phyloP scores from a whole-genome alignment of 352 stramenopile species.

The Pythium brachiatum region DNA sequence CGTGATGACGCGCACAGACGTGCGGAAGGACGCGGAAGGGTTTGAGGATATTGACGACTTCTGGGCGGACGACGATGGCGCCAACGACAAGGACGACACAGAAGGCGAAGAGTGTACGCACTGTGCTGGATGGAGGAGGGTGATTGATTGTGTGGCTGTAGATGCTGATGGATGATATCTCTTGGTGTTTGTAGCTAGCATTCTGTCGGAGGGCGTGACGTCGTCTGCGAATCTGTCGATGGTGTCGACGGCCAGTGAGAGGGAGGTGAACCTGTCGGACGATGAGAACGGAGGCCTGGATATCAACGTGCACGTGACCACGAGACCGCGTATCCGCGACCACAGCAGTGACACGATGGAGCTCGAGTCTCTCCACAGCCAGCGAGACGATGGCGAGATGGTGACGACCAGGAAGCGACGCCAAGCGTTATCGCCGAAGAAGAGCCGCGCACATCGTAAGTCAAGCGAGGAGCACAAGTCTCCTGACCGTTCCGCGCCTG shows the following conservation, averaged over 20 bases:
- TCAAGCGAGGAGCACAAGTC: conserved; percentile 7
- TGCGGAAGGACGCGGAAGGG: conserved; percentile 72
- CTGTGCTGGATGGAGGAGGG: not conserved
- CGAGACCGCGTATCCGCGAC: not conserved
- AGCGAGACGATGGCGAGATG: conserved; percentile 5
- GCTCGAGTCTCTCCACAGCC: conserved; percentile 21
- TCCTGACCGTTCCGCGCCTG: not conserved
- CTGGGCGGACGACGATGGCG: conserved; percentile 62
- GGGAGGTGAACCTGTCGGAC: conserved; percentile 20
- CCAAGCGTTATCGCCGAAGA: conserved; percentile 3
- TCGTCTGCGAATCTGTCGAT: conserved; percentile 27
- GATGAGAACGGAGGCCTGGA: conserved; percentile 10
- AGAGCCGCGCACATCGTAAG: not conserved
- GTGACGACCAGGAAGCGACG: not conserved
- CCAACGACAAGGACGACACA: conserved; percentile 40
- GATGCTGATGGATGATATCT: not conserved
- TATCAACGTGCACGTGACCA: not conserved
- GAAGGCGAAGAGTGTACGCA: conserved; percentile 38
- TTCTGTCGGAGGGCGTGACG: conserved; percentile 19
- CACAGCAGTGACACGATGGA: conserved; percentile 22
- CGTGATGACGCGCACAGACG: conserved; percentile 57
- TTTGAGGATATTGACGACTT: conserved; percentile 90
- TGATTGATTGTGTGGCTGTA: not conserved
- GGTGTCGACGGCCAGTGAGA: conserved; percentile 16
- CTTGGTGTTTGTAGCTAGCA: conserved; percentile 10